Evolutionary conservation across 345 rosid genomes (phyloP).

Genomic region (Triadica sebifera): DNA sequence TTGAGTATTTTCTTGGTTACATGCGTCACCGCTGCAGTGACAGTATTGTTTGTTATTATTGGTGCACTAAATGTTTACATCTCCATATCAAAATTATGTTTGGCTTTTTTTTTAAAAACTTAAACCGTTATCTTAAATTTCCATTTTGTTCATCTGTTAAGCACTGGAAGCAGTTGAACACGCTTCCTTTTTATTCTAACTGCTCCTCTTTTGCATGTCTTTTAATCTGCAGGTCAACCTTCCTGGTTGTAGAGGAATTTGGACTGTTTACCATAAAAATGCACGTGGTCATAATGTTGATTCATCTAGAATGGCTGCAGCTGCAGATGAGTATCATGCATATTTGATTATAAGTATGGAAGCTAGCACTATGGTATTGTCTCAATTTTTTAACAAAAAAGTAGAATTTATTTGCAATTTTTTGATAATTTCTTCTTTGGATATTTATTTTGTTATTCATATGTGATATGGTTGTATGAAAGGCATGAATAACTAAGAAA

Average conservation of each 20-base stretch:
- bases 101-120: background rate
- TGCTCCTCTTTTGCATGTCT: background rate
- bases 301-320: slow-evolving; percentile 58
- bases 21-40: background rate
- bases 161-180: background rate
- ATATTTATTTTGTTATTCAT: background rate
- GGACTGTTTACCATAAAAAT: slow-evolving; percentile 98
- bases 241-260: slow-evolving; percentile 94
- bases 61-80: background rate
- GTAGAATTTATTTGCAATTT: slow-evolving; percentile 7
- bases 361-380: slow-evolving; percentile 83
- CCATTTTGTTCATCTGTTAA: background rate
- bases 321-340: slow-evolving; percentile 93
- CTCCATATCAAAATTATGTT: background rate
- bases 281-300: slow-evolving; percentile 65
- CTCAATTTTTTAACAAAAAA: slow-evolving; percentile 14
- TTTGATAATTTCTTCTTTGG: background rate
- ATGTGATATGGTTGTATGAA: background rate
- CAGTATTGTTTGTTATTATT: background rate
- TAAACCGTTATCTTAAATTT: background rate
- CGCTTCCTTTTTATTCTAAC: background rate
- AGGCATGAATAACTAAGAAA: background rate
- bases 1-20: background rate
- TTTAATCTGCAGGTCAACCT: slow-evolving; percentile 73
- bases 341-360: slow-evolving; percentile 96